Base-by-base conservation (phyloP, 208 protist species). In the Trypanosoma brucei region DNA sequence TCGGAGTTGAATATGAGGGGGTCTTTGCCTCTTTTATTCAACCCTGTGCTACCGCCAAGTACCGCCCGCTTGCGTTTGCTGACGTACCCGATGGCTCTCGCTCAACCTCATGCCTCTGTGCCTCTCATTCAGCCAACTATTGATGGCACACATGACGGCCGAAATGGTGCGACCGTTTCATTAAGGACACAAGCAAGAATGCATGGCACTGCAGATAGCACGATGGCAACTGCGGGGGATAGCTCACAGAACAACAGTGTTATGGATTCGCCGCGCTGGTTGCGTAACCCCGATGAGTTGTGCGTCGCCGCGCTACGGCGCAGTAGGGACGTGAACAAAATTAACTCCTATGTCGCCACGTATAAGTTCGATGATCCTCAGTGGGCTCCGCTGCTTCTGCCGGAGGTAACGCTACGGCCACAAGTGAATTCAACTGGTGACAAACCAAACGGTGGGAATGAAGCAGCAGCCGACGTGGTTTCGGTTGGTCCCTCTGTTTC, bases 361-460 rank as follows among this genome's bases (percentile, higher is more conserved):
- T 95, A 95, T 72, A 95, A 93, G 70, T 85, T 93, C 57, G 69
- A 83, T 48, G 85, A 95, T 59, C 86, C 85, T 31, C 83, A 92
- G 58, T 95, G 89, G 86, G 65, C 72, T 35, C 78, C 85, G 36
- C 55, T 95, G n/a, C 74, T 94, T 39, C 62, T 91, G 56, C 87
- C 87, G 14, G 64, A 81, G 59, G 87, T 93, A 45, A 75, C 71
- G 60, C 56, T 88, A 6, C 65, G 65, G 33, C 57, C 51, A 6
- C 51, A 44, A 0, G 4, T 46, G 55, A 48, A 13, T 22, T 3
- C 22, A 31, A 4, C 22, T 46, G 1, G 1, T 8, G 62, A 76
- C 14, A 33, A 38, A 33, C 8, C 54, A 53, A 31, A 30, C 1
- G 33, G n/a, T 13, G 22, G 8, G 5, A 48, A 38, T 11, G 55